phyloP scores from a whole-genome alignment of 1,139 yeast genomes.

The Magnusiomyces tetraspermus region DNA sequence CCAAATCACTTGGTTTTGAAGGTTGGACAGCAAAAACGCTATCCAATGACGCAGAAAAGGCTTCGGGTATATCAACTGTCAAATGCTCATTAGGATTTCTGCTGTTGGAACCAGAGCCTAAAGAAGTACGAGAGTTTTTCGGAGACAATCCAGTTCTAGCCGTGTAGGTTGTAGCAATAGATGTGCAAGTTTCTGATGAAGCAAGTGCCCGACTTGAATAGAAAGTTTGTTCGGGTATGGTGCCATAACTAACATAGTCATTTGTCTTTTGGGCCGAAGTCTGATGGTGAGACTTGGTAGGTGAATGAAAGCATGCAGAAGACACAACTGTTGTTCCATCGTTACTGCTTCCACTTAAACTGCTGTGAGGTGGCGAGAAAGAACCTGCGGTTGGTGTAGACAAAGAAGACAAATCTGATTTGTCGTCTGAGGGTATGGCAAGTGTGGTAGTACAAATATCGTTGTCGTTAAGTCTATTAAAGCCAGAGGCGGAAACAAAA shows the following conservation, averaged over 20 bases:
- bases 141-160: background rate
- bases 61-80: too few species aligned
- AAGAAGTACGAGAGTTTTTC: background rate
- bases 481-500: background rate
- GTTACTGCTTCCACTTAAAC: background rate
- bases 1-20: too few species aligned
- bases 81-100: too few species aligned
- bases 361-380: background rate
- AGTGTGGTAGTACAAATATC: background rate
- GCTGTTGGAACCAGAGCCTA: too few species aligned
- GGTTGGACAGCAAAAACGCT: too few species aligned
- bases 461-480: background rate
- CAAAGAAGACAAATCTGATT: background rate
- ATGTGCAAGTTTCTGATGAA: background rate
- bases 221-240: background rate
- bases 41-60: too few species aligned
- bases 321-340: background rate
- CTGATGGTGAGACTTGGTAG: too few species aligned
- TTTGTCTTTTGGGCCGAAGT: too few species aligned
- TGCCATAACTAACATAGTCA: background rate
- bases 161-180: background rate
- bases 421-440: background rate
- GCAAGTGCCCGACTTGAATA: background rate
- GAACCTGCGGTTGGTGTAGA: background rate
- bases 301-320: background rate